Evolutionary conservation across 345 rosid species (phyloP), one percentile per base, ranked within the genome.

Genomic region (Excoecaria cochinchinensis): DNA sequence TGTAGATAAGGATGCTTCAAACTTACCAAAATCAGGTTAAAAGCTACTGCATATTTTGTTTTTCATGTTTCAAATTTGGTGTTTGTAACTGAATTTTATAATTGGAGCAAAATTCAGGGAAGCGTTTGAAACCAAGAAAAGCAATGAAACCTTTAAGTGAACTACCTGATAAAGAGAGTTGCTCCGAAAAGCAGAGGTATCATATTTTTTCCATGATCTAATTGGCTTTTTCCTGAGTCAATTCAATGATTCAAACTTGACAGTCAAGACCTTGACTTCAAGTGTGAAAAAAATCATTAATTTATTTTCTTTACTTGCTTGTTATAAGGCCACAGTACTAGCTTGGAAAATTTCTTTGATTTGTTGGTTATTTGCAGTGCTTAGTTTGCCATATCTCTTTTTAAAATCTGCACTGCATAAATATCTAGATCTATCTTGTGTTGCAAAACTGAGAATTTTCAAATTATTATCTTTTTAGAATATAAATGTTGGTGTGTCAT

Each of bases 181-280:
- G 91, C 76, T 95, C 98, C 40, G 93, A 79, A 81, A 95, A 89
- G 86, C 99, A 91, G 85, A 90, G 97, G 99, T 91, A 86, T 70
- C 58, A 31, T 24, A 62, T 78, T 68, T 77, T 75, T 42, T 73
- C 25, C 16, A 22, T 65, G 47, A 48, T 25, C 16, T 71, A 40
- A 19, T 52, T 64, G 22, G 19, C n/a, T 77, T 69, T 63, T 73
- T 2, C 44, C 44, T 48, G 19, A 31, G 31, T 57, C 51, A 59
- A 21, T 48, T 36, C 46, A 59, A 40, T 61, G 38, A 5, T 50
- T 62, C 44, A 62, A 8, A 47, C 36, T 47, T 62, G 19, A 11
- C 19, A 55, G 15, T 3, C 31, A 48, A 51, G 36, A 36, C n/a
- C 4, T 61, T 39, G 55, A 6, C 58, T 22, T 52, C 63, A 31